Conservation (phyloP, 371 early-diverging fungal genomes). For the Mortierella sp. region DNA sequence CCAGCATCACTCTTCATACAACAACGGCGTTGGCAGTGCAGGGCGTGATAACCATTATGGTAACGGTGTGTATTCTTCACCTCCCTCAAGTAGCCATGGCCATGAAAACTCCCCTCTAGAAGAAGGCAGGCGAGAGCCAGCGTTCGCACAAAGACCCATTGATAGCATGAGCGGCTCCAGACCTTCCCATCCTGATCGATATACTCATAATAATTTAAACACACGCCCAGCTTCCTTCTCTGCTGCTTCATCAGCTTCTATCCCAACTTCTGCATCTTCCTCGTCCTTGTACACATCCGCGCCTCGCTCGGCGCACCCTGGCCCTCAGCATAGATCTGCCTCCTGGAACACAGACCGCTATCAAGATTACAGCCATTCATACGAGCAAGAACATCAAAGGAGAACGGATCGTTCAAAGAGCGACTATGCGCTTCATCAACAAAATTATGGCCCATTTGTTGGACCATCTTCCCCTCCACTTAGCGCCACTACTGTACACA, state of each 20-base stretch:
- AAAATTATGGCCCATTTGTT: constrained; percentile 48
- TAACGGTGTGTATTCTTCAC: neutral
- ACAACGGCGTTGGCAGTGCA: constrained; percentile 5
- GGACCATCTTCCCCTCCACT: constrained; percentile 37
- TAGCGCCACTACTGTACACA: constrained; percentile 17
- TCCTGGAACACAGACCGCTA: constrained; percentile 41
- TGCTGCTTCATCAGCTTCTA: constrained; percentile 19
- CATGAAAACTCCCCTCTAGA: constrained; percentile 10
- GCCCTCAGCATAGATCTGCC: constrained; percentile 39
- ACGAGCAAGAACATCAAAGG: constrained; percentile 22
- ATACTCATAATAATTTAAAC: constrained; percentile 4
- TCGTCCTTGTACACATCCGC: constrained; percentile 13
- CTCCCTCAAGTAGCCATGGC: neutral
- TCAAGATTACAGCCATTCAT: constrained; percentile 33
- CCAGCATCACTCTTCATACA: neutral
- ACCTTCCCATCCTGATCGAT: constrained; percentile 27
- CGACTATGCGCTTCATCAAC: constrained; percentile 49
- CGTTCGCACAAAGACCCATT: constrained; percentile 3
- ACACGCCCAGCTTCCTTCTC: constrained; percentile 43
- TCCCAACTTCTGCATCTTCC: constrained; percentile 14
- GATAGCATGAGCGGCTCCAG: constrained; percentile 15
- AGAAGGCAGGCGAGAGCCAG: constrained; percentile 11
- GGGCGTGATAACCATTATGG: neutral
- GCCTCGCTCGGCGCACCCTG: constrained; percentile 21
- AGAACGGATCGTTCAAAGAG: constrained; percentile 36